These are phyloP conservation scores for Thozetella sp. DNA, from an alignment of 495 filamentous ascomycete species.

Conservation along the genomic window DNA sequence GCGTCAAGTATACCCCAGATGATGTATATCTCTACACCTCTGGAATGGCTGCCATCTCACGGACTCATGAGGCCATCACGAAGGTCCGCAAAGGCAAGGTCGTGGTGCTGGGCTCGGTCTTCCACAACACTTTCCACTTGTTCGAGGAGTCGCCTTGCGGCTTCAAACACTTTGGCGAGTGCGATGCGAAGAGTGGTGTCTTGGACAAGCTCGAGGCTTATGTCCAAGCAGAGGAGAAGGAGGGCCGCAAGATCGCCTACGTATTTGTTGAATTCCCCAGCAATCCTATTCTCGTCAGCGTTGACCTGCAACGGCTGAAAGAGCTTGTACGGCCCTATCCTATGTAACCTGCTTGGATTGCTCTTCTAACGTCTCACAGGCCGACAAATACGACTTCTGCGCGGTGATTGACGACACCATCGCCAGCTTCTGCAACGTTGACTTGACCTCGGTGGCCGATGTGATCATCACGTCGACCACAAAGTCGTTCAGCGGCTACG, in stretches of 20 bases:
- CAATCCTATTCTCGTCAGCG: slow-evolving; percentile 44
- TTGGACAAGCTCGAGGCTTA: slow-evolving; percentile 38
- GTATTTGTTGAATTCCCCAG: slow-evolving; percentile 48
- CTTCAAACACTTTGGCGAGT: slow-evolving; percentile 37
- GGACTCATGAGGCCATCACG: slow-evolving; percentile 16
- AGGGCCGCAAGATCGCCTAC: slow-evolving; percentile 25
- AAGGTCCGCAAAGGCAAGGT: slow-evolving; percentile 15
- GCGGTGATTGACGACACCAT: slow-evolving; percentile 53
- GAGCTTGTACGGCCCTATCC: slow-evolving; percentile 17
- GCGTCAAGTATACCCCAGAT: slow-evolving; percentile 6
- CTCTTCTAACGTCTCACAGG: slow-evolving; percentile 12
- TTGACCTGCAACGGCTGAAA: slow-evolving; percentile 42
- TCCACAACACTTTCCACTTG: slow-evolving; percentile 33
- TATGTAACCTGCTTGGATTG: not conserved
- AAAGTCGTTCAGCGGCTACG: slow-evolving; percentile 52
- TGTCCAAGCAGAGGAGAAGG: slow-evolving; percentile 26
- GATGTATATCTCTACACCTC: slow-evolving; percentile 48
- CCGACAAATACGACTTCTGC: slow-evolving; percentile 44
- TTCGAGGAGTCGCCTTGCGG: slow-evolving; percentile 26
- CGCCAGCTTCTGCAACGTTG: slow-evolving; percentile 49
- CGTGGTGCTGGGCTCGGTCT: slow-evolving; percentile 33
- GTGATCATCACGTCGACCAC: slow-evolving; percentile 47
- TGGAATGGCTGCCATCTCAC: slow-evolving; percentile 47
- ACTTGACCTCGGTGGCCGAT: slow-evolving; percentile 40
- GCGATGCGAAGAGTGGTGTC: slow-evolving; percentile 26